Evolutionary conservation across 73 alveolate species (phyloP).

Genomic region (Tetrahymena malaccensis): DNA sequence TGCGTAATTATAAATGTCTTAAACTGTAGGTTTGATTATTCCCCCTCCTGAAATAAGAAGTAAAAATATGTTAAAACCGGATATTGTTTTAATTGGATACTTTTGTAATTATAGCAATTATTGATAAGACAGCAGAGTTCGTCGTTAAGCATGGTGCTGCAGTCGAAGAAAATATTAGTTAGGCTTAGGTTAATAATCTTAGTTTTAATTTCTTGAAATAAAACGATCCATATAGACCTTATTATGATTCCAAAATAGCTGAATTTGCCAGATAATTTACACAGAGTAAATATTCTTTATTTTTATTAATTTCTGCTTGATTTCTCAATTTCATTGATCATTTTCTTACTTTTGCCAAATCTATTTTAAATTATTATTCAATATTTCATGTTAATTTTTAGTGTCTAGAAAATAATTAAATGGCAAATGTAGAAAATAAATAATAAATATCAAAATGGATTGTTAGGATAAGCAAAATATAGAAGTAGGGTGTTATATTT

Average conservation of each 20-base stretch:
- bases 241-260: slow-evolving; percentile 55
- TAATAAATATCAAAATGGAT: background rate
- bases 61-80: background rate
- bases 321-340: background rate
- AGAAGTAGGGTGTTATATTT: background rate
- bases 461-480: background rate
- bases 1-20: background rate
- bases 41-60: slow-evolving; percentile 41
- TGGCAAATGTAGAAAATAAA: background rate
- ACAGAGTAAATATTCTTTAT: background rate
- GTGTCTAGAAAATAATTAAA: background rate
- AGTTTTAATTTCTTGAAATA: slow-evolving; percentile 60
- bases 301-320: background rate
- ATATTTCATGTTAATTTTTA: background rate
- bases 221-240: slow-evolving; percentile 73
- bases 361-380: too few relatives aligned
- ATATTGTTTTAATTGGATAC: background rate
- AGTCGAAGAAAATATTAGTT: slow-evolving; percentile 54
- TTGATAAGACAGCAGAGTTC: slow-evolving; percentile 74
- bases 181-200: slow-evolving; percentile 52
- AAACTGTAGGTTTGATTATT: slow-evolving; percentile 27
- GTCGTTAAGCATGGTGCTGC: slow-evolving; percentile 72
- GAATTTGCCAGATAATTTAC: slow-evolving; percentile 49
- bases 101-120: slow-evolving; percentile 3
- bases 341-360: background rate